Conservation (phyloP, 73 alveolate species). For the Paramecium caudatum region DNA sequence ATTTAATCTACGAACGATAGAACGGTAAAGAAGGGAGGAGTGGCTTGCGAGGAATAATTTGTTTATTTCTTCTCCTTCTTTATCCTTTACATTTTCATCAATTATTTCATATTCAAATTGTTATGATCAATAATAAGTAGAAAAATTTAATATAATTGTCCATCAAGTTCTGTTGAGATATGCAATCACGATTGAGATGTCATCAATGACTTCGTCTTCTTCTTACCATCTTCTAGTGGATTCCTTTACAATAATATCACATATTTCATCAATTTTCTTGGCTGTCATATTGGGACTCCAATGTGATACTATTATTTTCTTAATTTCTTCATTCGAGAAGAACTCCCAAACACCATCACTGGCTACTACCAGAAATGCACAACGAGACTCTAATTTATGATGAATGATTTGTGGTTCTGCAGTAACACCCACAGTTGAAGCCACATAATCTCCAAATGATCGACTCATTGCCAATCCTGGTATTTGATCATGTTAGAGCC, state of each 20-base stretch:
- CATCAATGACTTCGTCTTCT: constrained; percentile 93
- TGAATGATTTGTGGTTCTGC: constrained; percentile 90
- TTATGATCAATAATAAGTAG: constrained; percentile 57
- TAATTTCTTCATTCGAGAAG: constrained; percentile 90
- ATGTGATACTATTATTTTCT: constrained; percentile 74
- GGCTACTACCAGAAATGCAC: constrained; percentile 89
- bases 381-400: constrained; percentile 81
- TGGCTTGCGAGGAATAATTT: constrained; percentile 75
- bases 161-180: constrained; percentile 62
- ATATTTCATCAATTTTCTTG: constrained; percentile 53
- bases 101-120: constrained; percentile 75
- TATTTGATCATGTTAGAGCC: constrained; percentile 91
- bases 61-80: constrained; percentile 78
- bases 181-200: constrained; percentile 83
- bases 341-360: constrained; percentile 98
- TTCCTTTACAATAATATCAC: constrained; percentile 80
- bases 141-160: background rate
- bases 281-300: constrained; percentile 69
- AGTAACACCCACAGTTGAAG: constrained; percentile 93
- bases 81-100: constrained; percentile 74
- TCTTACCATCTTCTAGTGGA: constrained; percentile 90
- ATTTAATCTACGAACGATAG: constrained; percentile 62
- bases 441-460: constrained; percentile 94
- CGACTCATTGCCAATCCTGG: constrained; percentile 99
- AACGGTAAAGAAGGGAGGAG: constrained; percentile 69